Evolutionary conservation across 495 filamentous ascomycete genomes (phyloP).

Genomic region (Tuber melanosporum): DNA sequence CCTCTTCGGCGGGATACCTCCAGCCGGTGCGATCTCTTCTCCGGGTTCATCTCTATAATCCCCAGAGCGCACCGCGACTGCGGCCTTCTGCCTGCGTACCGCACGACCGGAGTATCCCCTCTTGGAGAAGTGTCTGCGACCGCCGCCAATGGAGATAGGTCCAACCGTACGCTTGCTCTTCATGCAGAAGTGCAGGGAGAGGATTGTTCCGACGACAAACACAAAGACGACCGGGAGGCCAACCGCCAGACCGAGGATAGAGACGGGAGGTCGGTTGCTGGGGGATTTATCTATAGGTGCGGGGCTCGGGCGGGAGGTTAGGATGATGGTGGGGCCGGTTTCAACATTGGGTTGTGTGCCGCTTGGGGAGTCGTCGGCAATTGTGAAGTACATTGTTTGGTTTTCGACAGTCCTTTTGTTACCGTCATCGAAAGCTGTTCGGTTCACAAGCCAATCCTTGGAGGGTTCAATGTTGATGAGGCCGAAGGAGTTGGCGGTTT

Average conservation of each 20-base stretch:
- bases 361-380: slow-evolving; percentile 12
- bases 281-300: slow-evolving; percentile 12
- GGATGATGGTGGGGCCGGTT: slow-evolving; percentile 24
- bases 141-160: slow-evolving; percentile 36
- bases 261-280: slow-evolving; percentile 22
- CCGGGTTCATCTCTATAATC: slow-evolving; percentile 30
- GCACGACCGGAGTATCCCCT: slow-evolving; percentile 26
- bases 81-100: slow-evolving; percentile 28
- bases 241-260: slow-evolving; percentile 26
- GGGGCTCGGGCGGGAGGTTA: slow-evolving; percentile 17
- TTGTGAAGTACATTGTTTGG: slow-evolving; percentile 32
- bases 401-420: slow-evolving; percentile 4
- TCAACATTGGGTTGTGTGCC: slow-evolving; percentile 4
- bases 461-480: slow-evolving; percentile 21
- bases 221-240: slow-evolving; percentile 27
- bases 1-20: slow-evolving; percentile 4
- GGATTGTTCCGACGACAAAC: slow-evolving; percentile 24
- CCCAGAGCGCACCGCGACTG: slow-evolving; percentile 13
- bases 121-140: slow-evolving; percentile 25
- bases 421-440: slow-evolving; percentile 23
- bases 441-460: slow-evolving; percentile 31
- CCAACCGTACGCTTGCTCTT: slow-evolving; percentile 27
- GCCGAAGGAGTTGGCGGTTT: slow-evolving; percentile 22
- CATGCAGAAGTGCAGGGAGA: slow-evolving; percentile 35
- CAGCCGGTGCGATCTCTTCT: slow-evolving; percentile 6